Percentiles rank a stretch among this genome's conserved stretches.
phyloP scores from a whole-genome alignment of 2,329 filamentous ascomycete species.

The Dactylellina drechsleri region DNA sequence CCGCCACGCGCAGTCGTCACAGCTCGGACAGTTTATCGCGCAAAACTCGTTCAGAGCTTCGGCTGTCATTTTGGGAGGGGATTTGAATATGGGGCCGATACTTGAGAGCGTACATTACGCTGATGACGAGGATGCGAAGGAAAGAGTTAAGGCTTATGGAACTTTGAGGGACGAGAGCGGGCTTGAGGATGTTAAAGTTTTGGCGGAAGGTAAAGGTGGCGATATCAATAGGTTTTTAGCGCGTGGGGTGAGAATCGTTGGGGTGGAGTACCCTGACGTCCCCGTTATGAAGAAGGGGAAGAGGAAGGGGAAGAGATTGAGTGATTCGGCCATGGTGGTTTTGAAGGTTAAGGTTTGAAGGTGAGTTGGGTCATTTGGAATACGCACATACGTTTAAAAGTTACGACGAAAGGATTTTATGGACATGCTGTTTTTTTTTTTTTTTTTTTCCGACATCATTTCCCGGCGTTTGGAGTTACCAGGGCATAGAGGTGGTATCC shows the following conservation, averaged over 20 bases:
- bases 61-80: conserved; percentile 40
- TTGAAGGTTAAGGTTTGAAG: conserved; percentile 35
- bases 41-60: conserved; percentile 51
- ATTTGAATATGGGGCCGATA: conserved; percentile 50
- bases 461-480: conserved; percentile 40
- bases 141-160: conserved; percentile 46
- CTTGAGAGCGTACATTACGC: conserved; percentile 48
- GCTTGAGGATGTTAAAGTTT: conserved; percentile 44
- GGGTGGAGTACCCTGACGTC: conserved; percentile 38
- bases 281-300: conserved; percentile 33
- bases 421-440: background rate
- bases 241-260: conserved; percentile 35
- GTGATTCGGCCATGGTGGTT: conserved; percentile 50
- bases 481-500: conserved; percentile 34
- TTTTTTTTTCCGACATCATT: conserved; percentile 5
- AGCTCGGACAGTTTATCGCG: conserved; percentile 51
- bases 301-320: conserved; percentile 46
- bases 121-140: conserved; percentile 36
- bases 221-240: conserved; percentile 52
- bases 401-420: too few relatives aligned
- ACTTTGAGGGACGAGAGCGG: conserved; percentile 39
- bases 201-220: conserved; percentile 45
- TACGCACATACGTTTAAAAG: too few relatives aligned
- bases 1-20: conserved; percentile 37
- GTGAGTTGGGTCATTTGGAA: background rate